These are phyloP conservation scores for Brasilioporus rufonigricans DNA, from an alignment of 768 basidiomycete species.

Conservation along the genomic window DNA sequence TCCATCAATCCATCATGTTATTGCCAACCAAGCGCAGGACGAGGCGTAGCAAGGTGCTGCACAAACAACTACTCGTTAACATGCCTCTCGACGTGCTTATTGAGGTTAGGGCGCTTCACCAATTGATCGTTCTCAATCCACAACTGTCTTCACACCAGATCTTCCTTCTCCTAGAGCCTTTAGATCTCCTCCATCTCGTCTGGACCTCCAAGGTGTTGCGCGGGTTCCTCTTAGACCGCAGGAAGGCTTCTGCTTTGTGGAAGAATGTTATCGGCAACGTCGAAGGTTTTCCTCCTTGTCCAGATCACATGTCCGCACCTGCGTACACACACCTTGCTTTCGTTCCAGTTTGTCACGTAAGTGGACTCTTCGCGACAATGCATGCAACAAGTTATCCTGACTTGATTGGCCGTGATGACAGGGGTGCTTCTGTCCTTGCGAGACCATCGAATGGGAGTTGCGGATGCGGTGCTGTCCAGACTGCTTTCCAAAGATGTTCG, in stretches of 20 bases:
- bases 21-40: not conserved
- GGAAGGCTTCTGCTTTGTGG: conserved; percentile 24
- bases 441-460: conserved; percentile 13
- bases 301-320: conserved; percentile 27
- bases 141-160: conserved; percentile 6
- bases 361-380: not conserved
- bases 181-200: conserved; percentile 33
- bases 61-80: conserved; percentile 1
- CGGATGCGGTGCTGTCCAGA: conserved; percentile 10
- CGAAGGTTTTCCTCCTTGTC: conserved; percentile 25
- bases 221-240: conserved; percentile 23
- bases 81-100: conserved; percentile 13
- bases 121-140: not conserved
- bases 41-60: not conserved
- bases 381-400: not conserved
- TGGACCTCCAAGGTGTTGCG: conserved; percentile 32
- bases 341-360: conserved; percentile 30
- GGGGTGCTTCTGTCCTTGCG: conserved; percentile 13
- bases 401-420: not conserved
- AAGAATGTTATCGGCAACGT: conserved; percentile 21
- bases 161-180: conserved; percentile 29
- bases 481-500: conserved; percentile 12
- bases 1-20: conserved; percentile 3
- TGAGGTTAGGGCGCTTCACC: conserved; percentile 6
- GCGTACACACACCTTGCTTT: conserved; percentile 32